Evolutionary conservation across 2,329 filamentous ascomycete species (phyloP), one percentile per base, ranked within the genome.

Genomic region (Penicillium sp.): DNA sequence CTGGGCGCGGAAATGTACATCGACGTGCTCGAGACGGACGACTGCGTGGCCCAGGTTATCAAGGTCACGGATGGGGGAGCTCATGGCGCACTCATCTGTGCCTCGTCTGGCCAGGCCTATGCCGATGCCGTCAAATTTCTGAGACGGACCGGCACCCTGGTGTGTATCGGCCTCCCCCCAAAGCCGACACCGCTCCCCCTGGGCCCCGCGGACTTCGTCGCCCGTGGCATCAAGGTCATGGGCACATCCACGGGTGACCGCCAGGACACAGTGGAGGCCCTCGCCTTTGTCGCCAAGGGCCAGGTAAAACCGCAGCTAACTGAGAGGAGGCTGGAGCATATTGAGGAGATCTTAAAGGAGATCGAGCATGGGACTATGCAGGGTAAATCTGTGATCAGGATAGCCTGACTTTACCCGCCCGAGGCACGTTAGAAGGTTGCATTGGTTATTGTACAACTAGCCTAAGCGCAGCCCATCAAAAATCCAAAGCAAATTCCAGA

Each of bases 1-100:
- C 66, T 76, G 19, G 73, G 74, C 6, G 73, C 73, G 10, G 73
- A 76, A 53, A 62, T 68, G 49, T 76, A 70, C 60, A 69, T 76
- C 49, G 74, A 76, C 59, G 76, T 74, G 60, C 29, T 55, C 33
- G 52, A 55, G 45, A 55, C 52, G 27, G 39, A 49, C 19, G 45
- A 55, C 37, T 55, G 52, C 35, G 45, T 70, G 1, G 70, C 68
- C 14, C 68, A 75, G 33, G 69, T 76, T 21, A 67, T 62, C 54
- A 61, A 65, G 27, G 66, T 75, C 57, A 78, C 74, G 9, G 72
- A 53, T 9, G 74, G 72, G 49, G 73, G 74, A 19, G 71, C 74
- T 24, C 74, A 77, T 48, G 75, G 71, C 19, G 68, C 71, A 35
- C 65, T 76, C 29, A 73, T 76, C 22, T 71, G 71, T 11, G 69